Base-by-base conservation (phyloP, 257 asterid species). In the Ballota nigra region DNA sequence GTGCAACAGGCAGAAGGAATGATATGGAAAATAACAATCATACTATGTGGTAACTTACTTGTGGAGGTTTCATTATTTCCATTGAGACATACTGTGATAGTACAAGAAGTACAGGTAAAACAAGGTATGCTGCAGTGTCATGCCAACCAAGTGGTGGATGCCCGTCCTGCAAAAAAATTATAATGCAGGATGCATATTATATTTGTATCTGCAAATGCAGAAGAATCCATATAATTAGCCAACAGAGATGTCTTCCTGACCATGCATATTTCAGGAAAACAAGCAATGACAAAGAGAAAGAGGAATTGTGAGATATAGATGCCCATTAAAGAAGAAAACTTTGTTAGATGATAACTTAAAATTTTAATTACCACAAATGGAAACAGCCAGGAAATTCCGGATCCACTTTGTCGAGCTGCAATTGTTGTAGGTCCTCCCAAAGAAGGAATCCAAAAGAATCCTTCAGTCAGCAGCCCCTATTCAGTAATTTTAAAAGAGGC, bases 41-140 rank as follows among this genome's bases (percentile, higher is more conserved):
- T 77, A 65, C 65, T 28, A 56, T 65, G 58, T 53, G 62, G 63
- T 11, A 66, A 70, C 91, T 63, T 86, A 95, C 99, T 83, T 92
- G 98, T 62, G 99, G 97, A 81, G 99, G 99, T 82, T 95, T 95
- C 99, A 95, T 95, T 78, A 95, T 79, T 79, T 95, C 99, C 99
- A 90, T 95, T 3, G 99, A 95, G 19, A 95, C 90, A 75, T 33
- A 95, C 69, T 95, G 99, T 12, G 99, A 95, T 65, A 78, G 73
- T 80, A 95, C 89, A 68, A 95, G 92, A 73, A 95, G 97, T 64
- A 86, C 88, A 69, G 99, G 99, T 80, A 95, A 79, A 65, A 90
- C 91, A 43, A 95, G 99, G 86, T 95, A 95, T 63, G 99, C 99
- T 43, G 86, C 88, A 36, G 99, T 95, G 80, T 95, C 98, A 15